Evolutionary conservation across 2,329 filamentous ascomycete genomes (phyloP), one percentile per base, ranked within the genome.

Genomic region (Waltergamsia citrina): DNA sequence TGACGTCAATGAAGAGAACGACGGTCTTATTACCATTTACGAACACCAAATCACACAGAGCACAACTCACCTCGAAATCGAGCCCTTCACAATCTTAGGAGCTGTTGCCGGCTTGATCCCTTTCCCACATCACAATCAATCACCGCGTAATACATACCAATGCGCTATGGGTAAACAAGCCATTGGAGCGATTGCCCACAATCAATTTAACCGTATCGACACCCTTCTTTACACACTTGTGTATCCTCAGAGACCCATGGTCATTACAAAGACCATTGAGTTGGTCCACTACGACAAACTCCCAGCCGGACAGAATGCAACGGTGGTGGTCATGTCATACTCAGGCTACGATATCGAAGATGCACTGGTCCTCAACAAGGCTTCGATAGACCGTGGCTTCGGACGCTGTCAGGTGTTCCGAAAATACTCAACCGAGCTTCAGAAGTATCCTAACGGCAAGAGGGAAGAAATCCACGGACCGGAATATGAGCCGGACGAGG

Each of bases 81-180:
- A 98, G 54, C 93, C 93, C 0, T 98, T 98, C 53, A 98, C 92
- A 2, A 81, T 98, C 32, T 73, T 98, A 11, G 92, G 92, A 18
- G 92, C 92, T 30, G 92, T 98, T 18, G 92, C 92, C 25, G 92
- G 92, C 28, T 69, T 98, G 24, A 98, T 98, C 54, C 92, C 92
- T 5, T 98, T 96, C 52, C 92, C 92, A 7, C 92, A 98, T 56
- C 92, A 98, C 67, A 98, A 98, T 59, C 92, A 98, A 57, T 98
- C 93, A 12, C 92, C 92, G 8, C 75, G 92, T 70, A 98, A 98
- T 55, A 98, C 92, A 1, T 98, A 98, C 52, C 90, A 96, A 69
- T 95, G 90, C 63, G 92, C 92, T 62, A 98, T 98, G 92, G 92
- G 92, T 74, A 98, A 98, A 64, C 92, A 98, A 82, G 92, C 92